Base-by-base conservation (phyloP, 305 asterid species). In the Fraxinus sp. region DNA sequence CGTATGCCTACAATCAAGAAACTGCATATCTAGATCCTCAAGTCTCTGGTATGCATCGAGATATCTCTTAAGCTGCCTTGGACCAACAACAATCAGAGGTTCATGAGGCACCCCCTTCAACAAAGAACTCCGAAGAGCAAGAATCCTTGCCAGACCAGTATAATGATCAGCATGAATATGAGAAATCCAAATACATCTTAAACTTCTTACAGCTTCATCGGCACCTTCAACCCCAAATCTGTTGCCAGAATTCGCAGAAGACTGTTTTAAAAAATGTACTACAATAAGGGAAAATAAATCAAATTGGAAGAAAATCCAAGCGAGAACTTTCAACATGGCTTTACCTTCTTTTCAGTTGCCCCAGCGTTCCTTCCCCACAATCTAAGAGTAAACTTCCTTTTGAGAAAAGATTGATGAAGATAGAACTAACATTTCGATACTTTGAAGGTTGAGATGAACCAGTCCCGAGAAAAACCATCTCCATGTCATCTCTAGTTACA, bases 371-470 rank as follows among this genome's bases (percentile, higher is more conserved):
- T 91, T 95, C 99, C 16, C 98, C 99, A 37, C 99, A 95, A 81
- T 95, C 99, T 57, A 95, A 84, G 70, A 95, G 90, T 78, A 95
- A 1, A 83, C 97, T 85, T 83, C 99, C 98, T 87, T 88, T 92
- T 0, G 93, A 90, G 77, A 95, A 95, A 80, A 95, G 88, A 91
- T 95, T 93, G 82, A 95, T 87, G 85, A 95, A 90, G 80, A 95
- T 90, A 16, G 99, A 93, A 89, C 91, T 93, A 76, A 95, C 98
- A 33, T 95, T 95, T 79, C 98, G 93, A 84, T 95, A 92, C 80
- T 95, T 95, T 14, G 99, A 95, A 77, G 99, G 98, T 85, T 95
- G 99, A 64, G 99, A 94, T 64, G 99, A 95, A 55, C 99, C 99
- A 2, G 99, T 95, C 78, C 99, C 99, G 5, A 95, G 97, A 85